phyloP scores from a whole-genome alignment of 768 basidiomycete species.

The Cantharellus anzutake region DNA sequence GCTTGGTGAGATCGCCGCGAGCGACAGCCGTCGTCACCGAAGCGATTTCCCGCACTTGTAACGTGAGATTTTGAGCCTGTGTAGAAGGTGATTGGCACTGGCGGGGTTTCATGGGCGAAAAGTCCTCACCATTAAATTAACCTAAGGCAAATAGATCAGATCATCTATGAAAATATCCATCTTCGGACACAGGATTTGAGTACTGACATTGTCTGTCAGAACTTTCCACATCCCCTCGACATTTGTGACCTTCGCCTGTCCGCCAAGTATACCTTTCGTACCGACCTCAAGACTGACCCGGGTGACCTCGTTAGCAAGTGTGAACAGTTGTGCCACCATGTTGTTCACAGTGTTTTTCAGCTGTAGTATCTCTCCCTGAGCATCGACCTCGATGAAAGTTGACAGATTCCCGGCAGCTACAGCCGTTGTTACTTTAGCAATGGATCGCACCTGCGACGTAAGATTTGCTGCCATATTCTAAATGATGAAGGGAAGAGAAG shows the following conservation, averaged over 20 bases:
- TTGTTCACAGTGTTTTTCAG: conserved; percentile 23
- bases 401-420: conserved; percentile 87
- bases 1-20: conserved; percentile 23
- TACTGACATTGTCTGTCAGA: conserved; percentile 11
- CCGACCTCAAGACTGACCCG: conserved; percentile 27
- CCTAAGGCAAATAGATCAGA: background rate
- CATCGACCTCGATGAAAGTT: conserved; percentile 37
- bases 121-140: conserved; percentile 9
- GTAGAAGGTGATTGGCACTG: background rate
- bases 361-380: conserved; percentile 25
- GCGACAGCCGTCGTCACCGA: conserved; percentile 22
- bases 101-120: background rate
- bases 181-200: background rate
- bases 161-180: background rate
- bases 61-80: conserved; percentile 11
- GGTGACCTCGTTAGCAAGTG: conserved; percentile 10
- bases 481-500: conserved; percentile 6
- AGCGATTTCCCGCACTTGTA: conserved; percentile 15
- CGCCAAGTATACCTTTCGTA: conserved; percentile 18
- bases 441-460: conserved; percentile 81
- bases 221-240: conserved; percentile 27
- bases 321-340: conserved; percentile 9
- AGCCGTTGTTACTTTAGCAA: conserved; percentile 87
- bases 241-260: conserved; percentile 16
- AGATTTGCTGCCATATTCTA: conserved; percentile 53